phyloP scores from a whole-genome alignment of 768 basidiomycete species.

The Collybiopsis confluens region DNA sequence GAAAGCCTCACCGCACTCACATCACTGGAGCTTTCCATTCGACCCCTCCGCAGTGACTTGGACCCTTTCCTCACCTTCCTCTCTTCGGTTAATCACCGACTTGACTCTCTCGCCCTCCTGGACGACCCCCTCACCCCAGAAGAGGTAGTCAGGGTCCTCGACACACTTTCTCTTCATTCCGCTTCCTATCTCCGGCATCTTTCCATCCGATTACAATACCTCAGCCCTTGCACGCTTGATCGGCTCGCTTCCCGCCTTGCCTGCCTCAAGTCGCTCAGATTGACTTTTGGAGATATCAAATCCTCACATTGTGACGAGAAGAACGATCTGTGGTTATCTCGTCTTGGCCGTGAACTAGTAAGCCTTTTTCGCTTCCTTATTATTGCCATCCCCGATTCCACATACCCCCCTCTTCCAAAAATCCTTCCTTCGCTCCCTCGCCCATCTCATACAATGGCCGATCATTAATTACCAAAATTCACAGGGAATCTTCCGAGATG shows the following conservation, averaged over 20 bases:
- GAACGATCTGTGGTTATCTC: too few species aligned
- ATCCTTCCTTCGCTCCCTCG: too few species aligned
- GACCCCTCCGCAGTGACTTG: neutral
- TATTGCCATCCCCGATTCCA: too few species aligned
- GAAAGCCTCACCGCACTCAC: neutral
- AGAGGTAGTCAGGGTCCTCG: neutral
- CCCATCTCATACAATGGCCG: too few species aligned
- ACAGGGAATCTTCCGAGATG: too few species aligned
- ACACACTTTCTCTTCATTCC: neutral
- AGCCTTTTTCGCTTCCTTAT: too few species aligned
- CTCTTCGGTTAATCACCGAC: neutral
- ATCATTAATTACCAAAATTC: too few species aligned
- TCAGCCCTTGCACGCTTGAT: neutral
- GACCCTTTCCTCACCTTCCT: neutral
- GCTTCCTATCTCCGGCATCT: neutral
- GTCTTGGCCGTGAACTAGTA: too few species aligned
- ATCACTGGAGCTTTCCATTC: conserved; percentile 1
- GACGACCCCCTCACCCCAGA: neutral
- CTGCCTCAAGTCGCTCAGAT: neutral
- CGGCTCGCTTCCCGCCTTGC: neutral
- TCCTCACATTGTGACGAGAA: too few species aligned
- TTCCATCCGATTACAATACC: conserved; percentile 2
- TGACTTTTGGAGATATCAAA: conserved; percentile 2
- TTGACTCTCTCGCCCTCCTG: neutral
- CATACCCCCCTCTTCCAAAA: too few species aligned